Percentiles rank a stretch among this genome's conserved stretches.
phyloP scores from a whole-genome alignment of 768 basidiomycete genomes.

The Tylopilus felleus region DNA sequence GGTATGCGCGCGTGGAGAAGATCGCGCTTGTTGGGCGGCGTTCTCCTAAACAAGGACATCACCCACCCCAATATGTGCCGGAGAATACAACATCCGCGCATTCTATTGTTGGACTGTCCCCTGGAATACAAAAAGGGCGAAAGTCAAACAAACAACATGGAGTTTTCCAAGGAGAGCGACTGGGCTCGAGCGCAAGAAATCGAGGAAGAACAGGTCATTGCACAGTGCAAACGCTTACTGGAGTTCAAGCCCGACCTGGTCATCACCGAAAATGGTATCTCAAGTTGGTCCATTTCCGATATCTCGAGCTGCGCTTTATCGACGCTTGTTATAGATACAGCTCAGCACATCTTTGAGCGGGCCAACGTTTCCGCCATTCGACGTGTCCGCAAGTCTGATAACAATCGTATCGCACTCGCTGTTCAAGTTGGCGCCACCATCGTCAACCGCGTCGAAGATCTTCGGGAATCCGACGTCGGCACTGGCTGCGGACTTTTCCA shows the following conservation, averaged over 20 bases:
- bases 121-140: conserved; percentile 99
- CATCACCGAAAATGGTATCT: conserved; percentile 97
- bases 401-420: conserved; percentile 96
- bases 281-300: conserved; percentile 51
- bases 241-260: conserved; percentile 95
- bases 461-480: conserved; percentile 89
- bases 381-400: conserved; percentile 97
- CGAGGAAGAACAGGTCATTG: conserved; percentile 96
- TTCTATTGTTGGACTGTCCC: conserved; percentile 90
- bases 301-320: not conserved
- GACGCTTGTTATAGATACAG: conserved; percentile 58
- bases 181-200: conserved; percentile 91
- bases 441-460: conserved; percentile 93
- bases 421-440: conserved; percentile 96
- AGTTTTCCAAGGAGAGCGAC: conserved; percentile 92
- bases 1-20: conserved; percentile 97
- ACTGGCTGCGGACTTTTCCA: conserved; percentile 95
- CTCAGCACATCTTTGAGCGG: conserved; percentile 86
- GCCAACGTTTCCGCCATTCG: conserved; percentile 90
- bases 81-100: conserved; percentile 83
- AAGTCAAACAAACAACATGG: conserved; percentile 97
- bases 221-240: conserved; percentile 76
- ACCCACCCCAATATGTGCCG: conserved; percentile 96
- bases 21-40: conserved; percentile 80
- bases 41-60: conserved; percentile 99